Evolutionary conservation across 1,139 yeast genomes (phyloP).

Genomic region (Lodderomyces margitis): DNA sequence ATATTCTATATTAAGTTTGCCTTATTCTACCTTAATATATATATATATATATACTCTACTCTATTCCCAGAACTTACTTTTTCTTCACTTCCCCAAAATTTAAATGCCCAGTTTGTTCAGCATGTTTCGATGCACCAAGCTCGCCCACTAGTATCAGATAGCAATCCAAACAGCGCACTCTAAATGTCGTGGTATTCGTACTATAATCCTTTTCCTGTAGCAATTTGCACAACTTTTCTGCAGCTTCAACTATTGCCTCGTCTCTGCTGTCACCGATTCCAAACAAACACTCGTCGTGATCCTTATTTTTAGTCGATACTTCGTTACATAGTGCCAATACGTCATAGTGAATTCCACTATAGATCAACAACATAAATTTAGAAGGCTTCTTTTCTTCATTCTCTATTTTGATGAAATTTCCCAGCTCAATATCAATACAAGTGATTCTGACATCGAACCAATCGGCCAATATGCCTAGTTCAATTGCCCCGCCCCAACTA

Average conservation of each 20-base stretch:
- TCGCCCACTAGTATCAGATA: constrained; percentile 58
- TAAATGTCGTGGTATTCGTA: constrained; percentile 64
- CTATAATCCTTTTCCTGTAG: constrained; percentile 57
- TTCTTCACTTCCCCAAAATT: constrained; percentile 59
- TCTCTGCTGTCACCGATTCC: constrained; percentile 24
- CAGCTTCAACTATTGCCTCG: constrained; percentile 10
- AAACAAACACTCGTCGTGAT: constrained; percentile 42
- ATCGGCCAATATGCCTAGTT: constrained; percentile 61
- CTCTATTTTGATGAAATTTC: constrained; percentile 54
- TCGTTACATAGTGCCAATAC: constrained; percentile 45
- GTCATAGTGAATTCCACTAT: constrained; percentile 79
- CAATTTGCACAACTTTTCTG: constrained; percentile 33
- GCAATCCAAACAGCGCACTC: constrained; percentile 60
- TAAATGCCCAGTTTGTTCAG: constrained; percentile 59
- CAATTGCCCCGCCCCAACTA: constrained; percentile 90
- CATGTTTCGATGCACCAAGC: constrained; percentile 65
- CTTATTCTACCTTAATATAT: too few relatives aligned
- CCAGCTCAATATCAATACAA: constrained; percentile 69
- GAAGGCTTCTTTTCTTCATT: constrained; percentile 23
- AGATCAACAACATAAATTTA: constrained; percentile 54
- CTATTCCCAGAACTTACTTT: not conserved
- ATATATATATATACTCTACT: not conserved
- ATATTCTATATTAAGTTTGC: too few relatives aligned
- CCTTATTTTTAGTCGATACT: constrained; percentile 21
- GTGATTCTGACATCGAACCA: constrained; percentile 53